Base-by-base conservation (phyloP, 176 grass and related monocot genomes). In the Thalia dealbata region DNA sequence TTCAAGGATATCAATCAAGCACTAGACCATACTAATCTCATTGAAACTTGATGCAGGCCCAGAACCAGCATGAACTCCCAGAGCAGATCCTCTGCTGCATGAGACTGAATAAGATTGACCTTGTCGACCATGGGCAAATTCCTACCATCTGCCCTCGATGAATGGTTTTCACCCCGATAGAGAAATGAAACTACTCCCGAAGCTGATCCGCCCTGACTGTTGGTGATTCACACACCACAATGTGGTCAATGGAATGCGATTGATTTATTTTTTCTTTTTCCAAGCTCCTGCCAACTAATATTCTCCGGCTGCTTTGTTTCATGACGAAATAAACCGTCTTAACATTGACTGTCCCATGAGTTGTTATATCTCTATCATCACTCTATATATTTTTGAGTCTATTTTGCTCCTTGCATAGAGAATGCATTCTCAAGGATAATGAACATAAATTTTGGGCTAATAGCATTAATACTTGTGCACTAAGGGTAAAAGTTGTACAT, bases 41-140 rank as follows among this genome's bases (percentile, higher is more conserved):
- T 3, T 71, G 6, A 51, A 78, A 73, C 30, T 44, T 63, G 59
- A 51, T 81, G 71, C 87, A 99, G 90, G 85, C 90, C 64, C 95
- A 99, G 67, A 99, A 91, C 77, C 85, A 86, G 71, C 85, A 91
- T 27, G 90, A 99, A 70, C 90, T 99, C 28, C 95, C 95, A 51
- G 95, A 99, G 71, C 95, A 99, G 72, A 87, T 99, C 61, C 83
- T 93, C 15, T 99, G 90, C 73, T 86, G 90, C 4, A 78, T 93
- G 65, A 91, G 95, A 50, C 73, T 99, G 77, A 91, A 99, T 81
- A 99, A 86, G 91, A 91, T 99, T n/a, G 87, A 99, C 74, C 88
- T 99, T 38, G 18, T 75, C 52, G 79, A 93, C 78, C 51, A 86
- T 51, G 95, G 87, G 50, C 89, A 91, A 78, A 75, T 93, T 86